Evolutionary conservation across 352 stramenopile genomes (phyloP).

Genomic region (Phytopythium cucurbitacearum): DNA sequence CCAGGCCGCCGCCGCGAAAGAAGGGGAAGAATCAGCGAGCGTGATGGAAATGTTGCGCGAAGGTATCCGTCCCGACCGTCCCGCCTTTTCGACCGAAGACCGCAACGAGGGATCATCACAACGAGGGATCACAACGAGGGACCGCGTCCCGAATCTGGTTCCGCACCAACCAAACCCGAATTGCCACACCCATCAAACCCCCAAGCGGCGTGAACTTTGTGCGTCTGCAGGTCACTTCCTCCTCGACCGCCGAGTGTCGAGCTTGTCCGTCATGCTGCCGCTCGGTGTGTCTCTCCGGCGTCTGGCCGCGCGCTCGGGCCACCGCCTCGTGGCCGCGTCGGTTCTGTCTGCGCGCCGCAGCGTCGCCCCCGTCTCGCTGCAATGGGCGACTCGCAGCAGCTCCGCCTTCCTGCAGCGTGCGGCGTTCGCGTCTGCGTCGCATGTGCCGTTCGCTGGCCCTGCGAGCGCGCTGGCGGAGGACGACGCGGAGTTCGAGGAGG

Average conservation of each 20-base stretch:
- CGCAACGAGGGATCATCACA: too few relatives aligned
- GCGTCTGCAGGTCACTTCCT: not conserved
- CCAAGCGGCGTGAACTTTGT: not conserved
- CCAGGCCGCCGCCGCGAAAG: too few relatives aligned
- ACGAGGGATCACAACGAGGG: not conserved
- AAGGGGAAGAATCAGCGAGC: too few relatives aligned
- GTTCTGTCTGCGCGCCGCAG: too few relatives aligned
- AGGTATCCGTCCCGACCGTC: too few relatives aligned
- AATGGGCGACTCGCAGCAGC: not conserved
- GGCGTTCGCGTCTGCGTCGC: conserved; percentile 7
- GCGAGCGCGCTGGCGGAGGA: conserved; percentile 10
- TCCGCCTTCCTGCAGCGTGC: conserved; percentile 9
- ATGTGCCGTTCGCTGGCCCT: conserved; percentile 4
- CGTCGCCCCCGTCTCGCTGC: not conserved
- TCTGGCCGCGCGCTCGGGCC: conserved; percentile 16
- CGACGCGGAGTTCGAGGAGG: conserved; percentile 15
- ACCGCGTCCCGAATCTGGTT: conserved; percentile 1
- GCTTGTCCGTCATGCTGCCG: conserved; percentile 19
- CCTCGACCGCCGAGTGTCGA: not conserved
- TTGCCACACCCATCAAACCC: not conserved
- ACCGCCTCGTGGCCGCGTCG: conserved; percentile 1
- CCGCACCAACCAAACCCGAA: conserved; percentile 5
- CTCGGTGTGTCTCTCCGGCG: conserved; percentile 26
- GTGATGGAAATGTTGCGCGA: too few relatives aligned
- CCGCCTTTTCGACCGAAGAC: too few relatives aligned